Base-by-base conservation (phyloP, 768 basidiomycete species). In the Baorangia bicolor region DNA sequence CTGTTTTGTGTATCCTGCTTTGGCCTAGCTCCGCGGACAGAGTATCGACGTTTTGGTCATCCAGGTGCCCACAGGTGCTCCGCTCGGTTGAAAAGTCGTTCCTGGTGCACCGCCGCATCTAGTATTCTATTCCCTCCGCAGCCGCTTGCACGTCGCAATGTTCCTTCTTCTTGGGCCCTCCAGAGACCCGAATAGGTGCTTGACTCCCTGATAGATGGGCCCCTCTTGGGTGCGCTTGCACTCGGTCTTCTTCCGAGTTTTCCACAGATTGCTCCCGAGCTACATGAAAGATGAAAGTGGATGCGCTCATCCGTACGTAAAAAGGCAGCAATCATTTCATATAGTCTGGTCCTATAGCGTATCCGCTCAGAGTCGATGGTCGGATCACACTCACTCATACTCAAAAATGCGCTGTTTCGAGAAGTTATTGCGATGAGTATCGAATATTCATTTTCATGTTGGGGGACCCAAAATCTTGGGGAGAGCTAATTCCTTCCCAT, bases 21-120 rank as follows among this genome's bases (percentile, higher is more conserved):
- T 40, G 42, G 37, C 5, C 35, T 37, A 49, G 46, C 41, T 64
- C 55, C 56, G 49, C 55, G 61, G 55, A 58, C 55, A 51, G 54
- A 37, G 43, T n/a, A 39, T 49, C 38, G 43, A 49, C 33, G n/a
- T 37, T 62, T 53, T 45, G 41, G 55, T 40, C 31, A 38, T 27
- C 27, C 34, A 27, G n/a, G 40, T 49, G 33, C 28, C 52, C 53
- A 34, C 57, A 30, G 10, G 27, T 49, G 44, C 51, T 21, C 49
- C 57, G 58, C 35, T 47, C 31, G 44, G 57, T 34, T 58, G 53
- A 55, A 46, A 44, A 25, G 14, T 31, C 37, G 40, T 48, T 43
- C 54, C 49, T 46, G 51, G 25, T 14, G 23, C 30, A 57, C 40
- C 4, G 33, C 40, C 4, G 33, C 38, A 31, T 37, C 23, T 25